Base-by-base conservation (phyloP, 352 stramenopile species). In the Phytophthora hybrid region DNA sequence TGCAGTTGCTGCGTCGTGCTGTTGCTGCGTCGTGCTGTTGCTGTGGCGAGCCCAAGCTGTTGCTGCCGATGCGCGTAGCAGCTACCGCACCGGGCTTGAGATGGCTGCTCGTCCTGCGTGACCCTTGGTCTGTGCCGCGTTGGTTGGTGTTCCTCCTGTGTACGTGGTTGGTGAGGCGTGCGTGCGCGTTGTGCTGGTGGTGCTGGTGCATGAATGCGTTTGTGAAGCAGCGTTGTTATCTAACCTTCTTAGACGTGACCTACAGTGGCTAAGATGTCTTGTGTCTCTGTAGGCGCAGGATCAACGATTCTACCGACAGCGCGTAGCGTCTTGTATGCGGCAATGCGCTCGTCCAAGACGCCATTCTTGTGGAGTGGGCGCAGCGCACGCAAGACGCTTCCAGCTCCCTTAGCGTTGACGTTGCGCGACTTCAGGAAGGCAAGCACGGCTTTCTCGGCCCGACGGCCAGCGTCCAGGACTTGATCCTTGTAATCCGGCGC, bases 401-500 rank as follows among this genome's bases (percentile, higher is more conserved):
- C 62, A 13, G 46, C 56, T 41, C 49, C 52, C 19, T 67, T 63
- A 3, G 61, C 37, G 9, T 70, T 58, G 5, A 54, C 29, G 19
- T 18, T 16, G 2, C 16, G 47, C 1, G n/a, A 13, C 44, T 66
- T 65, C n/a, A 76, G 14, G 21, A 71, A 71, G 0, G 10, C 8
- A 18, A 76, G 16, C 2, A 71, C 37, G 1, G n/a, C 21, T 5
- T 31, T 6, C 23, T 75, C 66, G 6, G 23, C 52, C 0, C 18
- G 31, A 18, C 29, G 29, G 5, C 59, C 59, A 11, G n/a, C 18
- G 2, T 61, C 6, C 6, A 69, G 51, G 47, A 61, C 59, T 41
- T 52, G 59, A 34, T 69, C 54, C 3, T 60, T 67, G 55, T 74
- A 74, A 59, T 65, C 31, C 5, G 21, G 31, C 19, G 31, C 44